Evolutionary conservation across 257 asterid genomes (phyloP), one percentile per base, ranked within the genome.

Genomic region (Solanum arcanum): DNA sequence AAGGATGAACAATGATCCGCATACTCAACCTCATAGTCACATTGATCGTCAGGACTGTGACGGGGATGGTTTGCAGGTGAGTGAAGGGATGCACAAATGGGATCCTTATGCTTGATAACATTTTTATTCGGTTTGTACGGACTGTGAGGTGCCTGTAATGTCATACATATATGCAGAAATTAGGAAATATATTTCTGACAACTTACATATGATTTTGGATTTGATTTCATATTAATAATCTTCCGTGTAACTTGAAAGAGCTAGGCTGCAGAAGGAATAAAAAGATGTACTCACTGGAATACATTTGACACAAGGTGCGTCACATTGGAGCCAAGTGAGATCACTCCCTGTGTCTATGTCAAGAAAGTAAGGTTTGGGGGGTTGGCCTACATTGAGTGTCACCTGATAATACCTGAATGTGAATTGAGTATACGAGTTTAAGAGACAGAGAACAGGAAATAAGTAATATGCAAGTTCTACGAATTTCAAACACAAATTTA

Each of bases 311-410:
- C 98, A 97, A 83, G 99, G 99, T 62, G 96, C 98, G 83, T 97
- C 98, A 88, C 99, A 97, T 64, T 94, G 98, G 70, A 95, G 95
- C 99, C 99, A 97, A 16, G 99, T 94, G 59, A 97, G 97, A 78
- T 95, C 99, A 89, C 99, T 97, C 66, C 99, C 99, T 9, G 98
- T 95, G 82, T 97, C 98, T 2, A 96, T 92, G 90, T 97, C 99
- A 27, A 97, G 93, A 91, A 89, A 92, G 90, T 93, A 96, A 7
- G 90, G 93, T 72, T 89, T 92, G 25, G 98, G 91, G 86, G 98
- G 98, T 31, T 85, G 90, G 84, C 99, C 99, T 8, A 97, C 77
- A 80, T 44, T 86, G 73, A 95, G 62, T 13, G 98, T 89, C 14
- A 89, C 98, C 86, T 94, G 90, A 89, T 89, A 95, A 90, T 92